These are phyloP conservation scores for Penicillium atrosanguineum DNA, from an alignment of 495 filamentous ascomycete species.

Conservation along the genomic window DNA sequence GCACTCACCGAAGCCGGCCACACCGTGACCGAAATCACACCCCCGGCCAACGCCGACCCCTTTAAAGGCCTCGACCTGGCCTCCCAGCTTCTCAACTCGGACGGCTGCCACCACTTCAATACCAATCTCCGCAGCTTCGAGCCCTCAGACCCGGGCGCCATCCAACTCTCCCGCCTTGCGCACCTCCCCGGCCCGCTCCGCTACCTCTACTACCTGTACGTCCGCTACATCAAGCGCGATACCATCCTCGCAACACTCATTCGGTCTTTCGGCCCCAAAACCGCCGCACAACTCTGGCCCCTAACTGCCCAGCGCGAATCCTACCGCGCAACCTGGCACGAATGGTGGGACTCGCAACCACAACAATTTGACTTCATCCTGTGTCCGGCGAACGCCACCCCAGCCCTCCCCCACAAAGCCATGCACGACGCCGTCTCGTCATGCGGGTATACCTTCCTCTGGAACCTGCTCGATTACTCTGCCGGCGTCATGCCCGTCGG, in stretches of 20 bases:
- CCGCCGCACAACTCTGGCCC: conserved; percentile 75
- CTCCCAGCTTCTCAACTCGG: conserved; percentile 80
- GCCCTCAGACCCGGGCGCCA: conserved; percentile 75
- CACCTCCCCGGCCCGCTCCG: conserved; percentile 72
- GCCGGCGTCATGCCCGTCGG: conserved; percentile 84
- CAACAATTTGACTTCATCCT: conserved; percentile 74
- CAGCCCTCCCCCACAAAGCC: conserved; percentile 81
- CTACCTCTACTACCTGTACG: conserved; percentile 84
- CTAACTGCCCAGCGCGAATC: conserved; percentile 72
- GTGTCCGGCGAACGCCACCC: conserved; percentile 84
- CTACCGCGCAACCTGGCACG: conserved; percentile 73
- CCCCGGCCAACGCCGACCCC: conserved; percentile 57
- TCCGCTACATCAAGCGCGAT: conserved; percentile 78
- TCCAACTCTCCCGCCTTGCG: conserved; percentile 69
- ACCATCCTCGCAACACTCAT: conserved; percentile 75
- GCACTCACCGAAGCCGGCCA: conserved; percentile 72
- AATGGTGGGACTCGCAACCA: conserved; percentile 72
- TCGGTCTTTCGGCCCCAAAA: conserved; percentile 65
- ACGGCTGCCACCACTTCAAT: conserved; percentile 79
- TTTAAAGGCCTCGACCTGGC: conserved; percentile 77
- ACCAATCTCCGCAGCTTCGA: conserved; percentile 77
- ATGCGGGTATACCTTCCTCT: conserved; percentile 95
- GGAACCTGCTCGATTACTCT: conserved; percentile 90
- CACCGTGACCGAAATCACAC: conserved; percentile 68
- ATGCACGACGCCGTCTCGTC: conserved; percentile 84